Base-by-base conservation (phyloP, 441 rosid genomes). In the Adansonia madagascariensis region DNA sequence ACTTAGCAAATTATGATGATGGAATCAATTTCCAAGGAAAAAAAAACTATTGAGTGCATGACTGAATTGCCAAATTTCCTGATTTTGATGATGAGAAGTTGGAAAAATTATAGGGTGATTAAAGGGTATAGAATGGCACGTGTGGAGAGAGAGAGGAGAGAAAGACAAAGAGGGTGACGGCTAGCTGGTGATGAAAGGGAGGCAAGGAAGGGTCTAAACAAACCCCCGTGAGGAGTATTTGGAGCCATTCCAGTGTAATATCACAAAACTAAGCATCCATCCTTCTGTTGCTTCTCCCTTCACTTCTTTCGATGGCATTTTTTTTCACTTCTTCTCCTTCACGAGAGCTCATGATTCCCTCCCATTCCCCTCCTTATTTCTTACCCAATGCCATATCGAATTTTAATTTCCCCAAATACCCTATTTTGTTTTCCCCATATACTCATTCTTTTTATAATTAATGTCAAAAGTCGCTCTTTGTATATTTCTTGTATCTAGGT, bases 211-310 rank as follows among this genome's bases (percentile, higher is more conserved):
- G 59, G 78, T 70, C 76, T 68, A 75, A 76, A 68, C 79, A 86
- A 35, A 12, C 17, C 66, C 66, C 95, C 97, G 97, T 94, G 98
- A 94, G 97, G 89, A 78, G 86, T 82, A 82, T 86, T 94, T 92
- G 98, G 95, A 90, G 84, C 80, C 91, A 89, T 92, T 82, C 97
- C 80, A 81, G 81, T 24, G 39, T 31, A 31, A 82, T 82, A 59
- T 77, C 89, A 83, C 87, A 85, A 86, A 66, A 44, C 52, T 24
- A 70, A 82, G 79, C 84, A 82, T 80, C 83, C 72, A 80, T 81
- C 82, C 70, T 78, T 81, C 82, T 85, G 82, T 85, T 85, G 78
- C 78, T 84, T 79, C 79, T 83, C 39, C 78, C 75, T 87, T 89
- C 90, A 78, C 94, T 87, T 82, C 82, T 91, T 90, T 85, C 94